Evolutionary conservation across 371 early-diverging fungal genomes (phyloP).

Genomic region (Batkoa obscura): DNA sequence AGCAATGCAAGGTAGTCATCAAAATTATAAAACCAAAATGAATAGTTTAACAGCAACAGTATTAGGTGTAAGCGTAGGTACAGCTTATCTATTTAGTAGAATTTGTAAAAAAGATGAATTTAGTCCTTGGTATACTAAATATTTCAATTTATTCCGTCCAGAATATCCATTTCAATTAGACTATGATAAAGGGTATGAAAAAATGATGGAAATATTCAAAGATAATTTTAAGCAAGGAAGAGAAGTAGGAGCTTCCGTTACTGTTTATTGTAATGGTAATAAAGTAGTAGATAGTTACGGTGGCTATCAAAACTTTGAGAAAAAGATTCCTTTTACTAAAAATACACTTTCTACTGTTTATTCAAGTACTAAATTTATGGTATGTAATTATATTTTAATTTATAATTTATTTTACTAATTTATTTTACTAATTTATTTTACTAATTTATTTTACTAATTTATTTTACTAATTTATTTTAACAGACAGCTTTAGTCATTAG

Average conservation of each 20-base stretch:
- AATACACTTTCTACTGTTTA: slow-evolving; percentile 40
- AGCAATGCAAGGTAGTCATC: too few relatives aligned
- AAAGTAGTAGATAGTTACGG: slow-evolving; percentile 40
- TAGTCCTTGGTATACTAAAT: background rate
- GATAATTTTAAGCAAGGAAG: slow-evolving; percentile 8
- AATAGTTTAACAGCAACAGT: too few relatives aligned
- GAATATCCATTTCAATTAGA: background rate
- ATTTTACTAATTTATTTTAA: background rate
- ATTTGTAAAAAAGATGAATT: background rate
- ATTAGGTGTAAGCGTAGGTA: too few relatives aligned
- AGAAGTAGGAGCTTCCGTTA: slow-evolving; percentile 31
- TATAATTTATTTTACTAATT: too few relatives aligned
- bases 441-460: background rate
- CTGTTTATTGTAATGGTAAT: slow-evolving; percentile 24
- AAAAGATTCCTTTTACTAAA: slow-evolving; percentile 20
- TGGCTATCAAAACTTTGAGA: slow-evolving; percentile 30
- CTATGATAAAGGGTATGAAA: background rate
- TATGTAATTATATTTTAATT: background rate
- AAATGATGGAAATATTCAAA: slow-evolving; percentile 1
- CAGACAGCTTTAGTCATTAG: slow-evolving; percentile 21
- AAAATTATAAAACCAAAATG: too few relatives aligned
- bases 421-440: too few relatives aligned
- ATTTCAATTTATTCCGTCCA: background rate
- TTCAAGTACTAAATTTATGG: slow-evolving; percentile 34
- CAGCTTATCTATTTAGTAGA: background rate